Conservation (phyloP, 2,329 filamentous ascomycete species). For the Hortaea werneckii region DNA sequence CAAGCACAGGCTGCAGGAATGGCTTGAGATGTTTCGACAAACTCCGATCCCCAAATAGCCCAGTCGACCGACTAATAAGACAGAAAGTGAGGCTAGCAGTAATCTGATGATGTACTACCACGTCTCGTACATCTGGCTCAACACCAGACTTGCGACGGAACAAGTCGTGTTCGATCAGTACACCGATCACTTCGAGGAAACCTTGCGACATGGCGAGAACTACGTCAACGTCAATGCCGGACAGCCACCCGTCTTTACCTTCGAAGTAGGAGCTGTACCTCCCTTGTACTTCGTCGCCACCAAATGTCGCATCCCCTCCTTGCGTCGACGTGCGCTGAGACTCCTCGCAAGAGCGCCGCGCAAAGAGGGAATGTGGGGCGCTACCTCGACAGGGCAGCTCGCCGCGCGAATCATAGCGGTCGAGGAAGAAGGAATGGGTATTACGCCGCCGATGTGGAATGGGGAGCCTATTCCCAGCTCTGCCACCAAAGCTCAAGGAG, state of each 20-base stretch:
- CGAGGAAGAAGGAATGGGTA: slow-evolving; percentile 15
- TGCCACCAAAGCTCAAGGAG: neutral
- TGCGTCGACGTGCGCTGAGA: slow-evolving; percentile 13
- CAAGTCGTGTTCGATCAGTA: slow-evolving; percentile 15
- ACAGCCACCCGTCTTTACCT: slow-evolving; percentile 13
- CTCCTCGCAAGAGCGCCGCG: slow-evolving; percentile 11
- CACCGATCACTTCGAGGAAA: slow-evolving; percentile 12
- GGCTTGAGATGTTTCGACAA: neutral
- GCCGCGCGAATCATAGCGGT: slow-evolving; percentile 10
- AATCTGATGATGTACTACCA: slow-evolving; percentile 13
- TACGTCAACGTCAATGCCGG: slow-evolving; percentile 4
- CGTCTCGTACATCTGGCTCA: slow-evolving; percentile 11
- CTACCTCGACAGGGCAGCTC: slow-evolving; percentile 8
- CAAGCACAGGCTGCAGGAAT: neutral
- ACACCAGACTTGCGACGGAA: slow-evolving; percentile 6
- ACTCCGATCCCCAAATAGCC: neutral
- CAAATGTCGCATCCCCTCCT: slow-evolving; percentile 15
- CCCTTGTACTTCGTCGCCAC: slow-evolving; percentile 15
- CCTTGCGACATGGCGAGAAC: slow-evolving; percentile 9
- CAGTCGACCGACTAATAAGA: neutral
- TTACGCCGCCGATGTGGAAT: slow-evolving; percentile 3
- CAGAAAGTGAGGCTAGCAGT: slow-evolving; percentile 3
- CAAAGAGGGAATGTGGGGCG: slow-evolving; percentile 17
- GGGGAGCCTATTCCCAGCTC: neutral
- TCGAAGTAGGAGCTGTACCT: slow-evolving; percentile 16